Percentiles rank a stretch among this genome's conserved stretches.
Conservation (phyloP, 768 basidiomycete genomes). For the Fomitopsis serialis region DNA sequence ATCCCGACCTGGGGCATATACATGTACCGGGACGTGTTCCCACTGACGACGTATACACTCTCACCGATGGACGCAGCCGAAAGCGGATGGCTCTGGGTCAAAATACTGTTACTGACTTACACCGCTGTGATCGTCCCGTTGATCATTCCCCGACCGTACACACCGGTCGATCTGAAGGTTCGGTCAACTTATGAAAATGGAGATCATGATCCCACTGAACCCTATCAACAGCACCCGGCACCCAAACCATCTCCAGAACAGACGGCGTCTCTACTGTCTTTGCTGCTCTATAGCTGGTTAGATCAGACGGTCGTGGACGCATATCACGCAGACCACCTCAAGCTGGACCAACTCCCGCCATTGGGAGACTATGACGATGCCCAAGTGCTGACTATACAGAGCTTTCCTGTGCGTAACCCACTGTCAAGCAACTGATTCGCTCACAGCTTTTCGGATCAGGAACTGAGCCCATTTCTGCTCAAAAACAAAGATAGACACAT, state of each 20-base stretch:
- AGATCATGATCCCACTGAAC: neutral
- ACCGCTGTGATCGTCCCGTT: constrained; percentile 47
- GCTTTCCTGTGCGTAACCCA: constrained; percentile 31
- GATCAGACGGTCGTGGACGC: constrained; percentile 26
- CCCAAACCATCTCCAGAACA: constrained; percentile 35
- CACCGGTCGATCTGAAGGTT: constrained; percentile 47
- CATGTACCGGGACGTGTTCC: constrained; percentile 51
- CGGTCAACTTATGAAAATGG: neutral
- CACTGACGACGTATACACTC: constrained; percentile 46
- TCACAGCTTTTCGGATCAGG: constrained; percentile 8
- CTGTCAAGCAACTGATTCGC: constrained; percentile 24
- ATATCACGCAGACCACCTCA: constrained; percentile 21
- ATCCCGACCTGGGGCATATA: constrained; percentile 42
- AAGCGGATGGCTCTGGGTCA: constrained; percentile 47
- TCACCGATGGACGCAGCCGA: constrained; percentile 42
- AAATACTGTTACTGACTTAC: constrained; percentile 37
- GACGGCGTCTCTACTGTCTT: constrained; percentile 34
- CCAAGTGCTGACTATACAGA: constrained; percentile 27
- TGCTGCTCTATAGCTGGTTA: constrained; percentile 34
- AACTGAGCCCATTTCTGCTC: constrained; percentile 30
- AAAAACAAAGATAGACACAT: constrained; percentile 24
- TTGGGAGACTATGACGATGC: constrained; percentile 22
- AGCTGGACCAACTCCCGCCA: constrained; percentile 26
- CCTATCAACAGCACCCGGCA: constrained; percentile 18
- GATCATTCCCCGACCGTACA: constrained; percentile 46